A percentile compares a stretch with the other conserved stretches of the same genome.
These are phyloP conservation scores for Pythium sp. DNA, from an alignment of 352 stramenopile genomes.

Conservation along the genomic window DNA sequence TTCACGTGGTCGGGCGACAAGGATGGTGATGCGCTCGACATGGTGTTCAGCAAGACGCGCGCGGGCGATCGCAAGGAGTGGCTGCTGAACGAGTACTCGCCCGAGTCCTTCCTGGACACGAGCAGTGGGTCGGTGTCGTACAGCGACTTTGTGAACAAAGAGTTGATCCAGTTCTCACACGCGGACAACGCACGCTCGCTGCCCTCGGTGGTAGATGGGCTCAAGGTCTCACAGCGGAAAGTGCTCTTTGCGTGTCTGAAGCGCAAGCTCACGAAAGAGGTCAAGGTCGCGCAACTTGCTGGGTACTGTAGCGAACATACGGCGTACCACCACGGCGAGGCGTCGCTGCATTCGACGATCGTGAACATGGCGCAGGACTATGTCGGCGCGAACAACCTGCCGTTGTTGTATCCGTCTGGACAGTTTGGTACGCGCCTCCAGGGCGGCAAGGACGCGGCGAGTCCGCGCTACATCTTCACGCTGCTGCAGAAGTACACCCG, in stretches of 20 bases:
- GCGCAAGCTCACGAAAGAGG: constrained; percentile 97
- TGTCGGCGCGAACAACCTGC: constrained; percentile 98
- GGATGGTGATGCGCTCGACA: constrained; percentile 95
- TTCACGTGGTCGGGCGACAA: constrained; percentile 70
- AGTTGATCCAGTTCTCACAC: constrained; percentile 98
- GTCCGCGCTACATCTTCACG: constrained; percentile 99
- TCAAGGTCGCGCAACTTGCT: constrained; percentile 99
- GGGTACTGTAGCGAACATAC: constrained; percentile 97
- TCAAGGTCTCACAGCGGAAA: constrained; percentile 98
- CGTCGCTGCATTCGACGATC: constrained; percentile 97
- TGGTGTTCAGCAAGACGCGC: constrained; percentile 98
- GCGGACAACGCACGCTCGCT: constrained; percentile 97
- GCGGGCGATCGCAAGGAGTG: constrained; percentile 96
- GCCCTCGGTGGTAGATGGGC: constrained; percentile 94
- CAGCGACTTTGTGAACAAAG: constrained; percentile 97
- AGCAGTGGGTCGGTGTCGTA: constrained; percentile 89
- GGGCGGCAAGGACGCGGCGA: constrained; percentile 98
- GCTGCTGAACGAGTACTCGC: constrained; percentile 87
- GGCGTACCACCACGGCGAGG: constrained; percentile 99
- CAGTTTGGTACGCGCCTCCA: constrained; percentile 99
- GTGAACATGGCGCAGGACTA: constrained; percentile 99
- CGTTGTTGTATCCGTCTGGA: constrained; percentile 95
- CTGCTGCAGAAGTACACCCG: constrained; percentile 94
- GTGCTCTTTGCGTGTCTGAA: constrained; percentile 98
- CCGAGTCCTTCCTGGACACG: constrained; percentile 94